Conservation (phyloP, 352 stramenopile species). For the Phytophthora meadii region DNA sequence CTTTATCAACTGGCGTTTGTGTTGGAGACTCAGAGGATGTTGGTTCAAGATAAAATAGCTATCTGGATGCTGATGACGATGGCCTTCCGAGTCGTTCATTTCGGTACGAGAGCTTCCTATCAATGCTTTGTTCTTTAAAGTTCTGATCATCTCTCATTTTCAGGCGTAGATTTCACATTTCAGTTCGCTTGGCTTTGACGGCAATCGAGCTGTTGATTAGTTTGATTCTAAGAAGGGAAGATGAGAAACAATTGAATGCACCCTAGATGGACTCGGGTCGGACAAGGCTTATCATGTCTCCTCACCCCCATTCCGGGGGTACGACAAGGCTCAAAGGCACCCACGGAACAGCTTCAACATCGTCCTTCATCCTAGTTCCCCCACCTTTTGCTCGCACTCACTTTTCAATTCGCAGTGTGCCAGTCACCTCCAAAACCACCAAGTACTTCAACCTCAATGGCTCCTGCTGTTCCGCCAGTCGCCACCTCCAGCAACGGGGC, state of each 20-base stretch:
- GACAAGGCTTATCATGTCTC: conserved; percentile 9
- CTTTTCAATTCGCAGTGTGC: neutral
- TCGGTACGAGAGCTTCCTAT: conserved; percentile 3
- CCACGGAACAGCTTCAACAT: neutral
- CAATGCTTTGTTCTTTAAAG: neutral
- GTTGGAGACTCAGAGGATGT: conserved; percentile 35
- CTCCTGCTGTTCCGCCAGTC: conserved; percentile 4
- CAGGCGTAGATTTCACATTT: conserved; percentile 32
- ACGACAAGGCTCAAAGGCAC: conserved; percentile 7
- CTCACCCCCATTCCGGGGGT: conserved; percentile 5
- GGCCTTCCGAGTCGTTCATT: conserved; percentile 30
- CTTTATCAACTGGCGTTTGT: conserved; percentile 47
- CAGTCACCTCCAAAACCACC: neutral
- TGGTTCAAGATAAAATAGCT: conserved; percentile 34
- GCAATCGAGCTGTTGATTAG: too few species aligned
- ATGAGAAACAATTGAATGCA: neutral
- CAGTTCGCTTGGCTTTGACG: conserved; percentile 24
- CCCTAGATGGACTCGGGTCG: conserved; percentile 1
- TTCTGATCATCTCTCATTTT: neutral
- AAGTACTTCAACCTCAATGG: conserved; percentile 1
- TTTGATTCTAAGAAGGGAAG: neutral
- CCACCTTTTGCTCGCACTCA: neutral
- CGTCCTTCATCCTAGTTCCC: neutral
- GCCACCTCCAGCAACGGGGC: conserved; percentile 66
- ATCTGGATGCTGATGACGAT: conserved; percentile 35